These are phyloP conservation scores for Gloeopeniophorella convolvens DNA, from an alignment of 768 basidiomycete genomes.

Conservation along the genomic window DNA sequence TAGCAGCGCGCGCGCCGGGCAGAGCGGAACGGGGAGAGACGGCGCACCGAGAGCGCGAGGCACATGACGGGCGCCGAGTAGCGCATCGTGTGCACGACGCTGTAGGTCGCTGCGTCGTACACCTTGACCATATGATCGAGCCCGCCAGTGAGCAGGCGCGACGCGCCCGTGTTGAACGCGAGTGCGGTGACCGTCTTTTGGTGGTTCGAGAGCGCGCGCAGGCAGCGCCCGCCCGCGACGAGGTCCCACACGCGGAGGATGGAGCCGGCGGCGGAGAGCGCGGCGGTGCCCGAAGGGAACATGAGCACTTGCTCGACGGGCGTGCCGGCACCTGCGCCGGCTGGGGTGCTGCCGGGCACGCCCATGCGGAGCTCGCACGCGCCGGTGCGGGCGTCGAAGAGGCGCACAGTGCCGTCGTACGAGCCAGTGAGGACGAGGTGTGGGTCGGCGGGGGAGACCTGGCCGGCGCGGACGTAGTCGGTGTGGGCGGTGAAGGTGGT, in stretches of 20 bases:
- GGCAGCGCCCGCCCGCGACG: conserved; percentile 83
- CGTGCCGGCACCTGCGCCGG: conserved; percentile 29
- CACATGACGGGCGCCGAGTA: conserved; percentile 91
- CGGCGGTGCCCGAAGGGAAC: conserved; percentile 85
- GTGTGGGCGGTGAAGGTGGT: conserved; percentile 80
- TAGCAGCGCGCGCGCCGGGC: too few relatives aligned
- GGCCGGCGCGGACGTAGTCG: conserved; percentile 94
- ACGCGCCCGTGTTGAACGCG: conserved; percentile 68
- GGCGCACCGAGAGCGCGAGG: conserved; percentile 82
- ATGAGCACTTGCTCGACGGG: conserved; percentile 93
- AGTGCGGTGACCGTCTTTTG: conserved; percentile 95
- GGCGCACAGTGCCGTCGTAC: conserved; percentile 85
- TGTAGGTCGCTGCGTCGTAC: conserved; percentile 90
- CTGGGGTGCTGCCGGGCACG: conserved; percentile 21
- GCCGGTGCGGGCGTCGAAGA: conserved; percentile 84
- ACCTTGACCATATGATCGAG: conserved; percentile 99
- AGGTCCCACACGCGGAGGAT: conserved; percentile 95
- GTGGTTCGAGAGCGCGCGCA: conserved; percentile 91
- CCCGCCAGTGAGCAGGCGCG: conserved; percentile 80
- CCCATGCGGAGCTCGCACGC: conserved; percentile 82
- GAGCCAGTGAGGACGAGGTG: conserved; percentile 86
- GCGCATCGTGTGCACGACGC: conserved; percentile 97
- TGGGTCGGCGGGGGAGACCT: conserved; percentile 77
- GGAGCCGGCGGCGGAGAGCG: conserved; percentile 82
- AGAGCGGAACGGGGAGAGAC: background rate